A percentile compares a stretch with the other conserved stretches of the same genome.
Evolutionary conservation across 2,329 filamentous ascomycete genomes (phyloP).

Genomic region (Venturia oleaginea): DNA sequence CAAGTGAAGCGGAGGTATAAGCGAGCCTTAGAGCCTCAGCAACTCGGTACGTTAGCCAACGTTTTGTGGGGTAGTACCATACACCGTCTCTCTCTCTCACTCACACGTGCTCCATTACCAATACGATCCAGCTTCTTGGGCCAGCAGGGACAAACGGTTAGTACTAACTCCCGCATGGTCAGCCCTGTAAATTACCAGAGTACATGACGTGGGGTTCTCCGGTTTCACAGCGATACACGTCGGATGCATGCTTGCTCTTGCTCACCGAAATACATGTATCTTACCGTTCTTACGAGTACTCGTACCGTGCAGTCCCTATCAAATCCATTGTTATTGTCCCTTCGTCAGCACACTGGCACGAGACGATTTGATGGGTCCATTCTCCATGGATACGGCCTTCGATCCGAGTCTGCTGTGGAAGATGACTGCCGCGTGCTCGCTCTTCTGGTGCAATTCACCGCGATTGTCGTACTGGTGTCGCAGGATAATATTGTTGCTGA

Average conservation of each 20-base stretch:
- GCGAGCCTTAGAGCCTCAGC: too few species aligned
- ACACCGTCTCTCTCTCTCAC: neutral
- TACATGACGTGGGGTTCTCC: neutral
- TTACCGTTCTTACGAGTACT: too few species aligned
- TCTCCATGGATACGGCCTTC: neutral
- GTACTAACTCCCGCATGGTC: neutral
- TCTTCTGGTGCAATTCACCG: neutral
- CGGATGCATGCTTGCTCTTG: neutral
- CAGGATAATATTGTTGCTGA: neutral
- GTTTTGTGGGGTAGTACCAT: neutral
- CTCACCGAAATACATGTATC: neutral
- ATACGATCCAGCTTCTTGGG: neutral
- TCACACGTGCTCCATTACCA: conserved; percentile 1
- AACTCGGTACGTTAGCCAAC: too few species aligned
- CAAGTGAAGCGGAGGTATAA: too few species aligned
- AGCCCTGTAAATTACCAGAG: neutral
- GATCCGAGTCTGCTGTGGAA: neutral
- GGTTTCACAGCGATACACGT: neutral
- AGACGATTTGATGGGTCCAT: neutral
- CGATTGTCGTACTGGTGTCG: neutral
- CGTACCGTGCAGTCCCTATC: neutral
- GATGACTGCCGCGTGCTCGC: neutral
- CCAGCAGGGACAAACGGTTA: neutral
- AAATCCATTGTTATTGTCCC: neutral
- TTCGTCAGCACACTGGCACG: neutral